Evolutionary conservation across 371 early-diverging fungal genomes (phyloP).

Genomic region (Mucor circinelloides): DNA sequence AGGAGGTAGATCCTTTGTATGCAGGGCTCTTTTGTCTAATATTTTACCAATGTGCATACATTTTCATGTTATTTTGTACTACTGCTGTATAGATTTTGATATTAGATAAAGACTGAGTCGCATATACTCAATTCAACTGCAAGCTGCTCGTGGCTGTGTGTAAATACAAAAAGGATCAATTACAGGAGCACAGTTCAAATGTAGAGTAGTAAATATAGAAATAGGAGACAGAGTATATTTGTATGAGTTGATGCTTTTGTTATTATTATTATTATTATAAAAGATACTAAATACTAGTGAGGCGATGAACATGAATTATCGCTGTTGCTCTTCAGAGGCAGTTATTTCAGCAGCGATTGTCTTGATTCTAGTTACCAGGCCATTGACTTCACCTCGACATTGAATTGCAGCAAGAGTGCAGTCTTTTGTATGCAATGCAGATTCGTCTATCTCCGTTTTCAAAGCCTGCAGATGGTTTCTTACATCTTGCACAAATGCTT

Average conservation of each 20-base stretch:
- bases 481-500: slow-evolving; percentile 18
- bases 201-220: neutral
- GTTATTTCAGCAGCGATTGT: slow-evolving; percentile 37
- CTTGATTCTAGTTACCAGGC: slow-evolving; percentile 38
- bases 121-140: too few species aligned
- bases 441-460: slow-evolving; percentile 22
- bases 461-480: slow-evolving; percentile 30
- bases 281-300: neutral
- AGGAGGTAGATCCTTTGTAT: too few species aligned
- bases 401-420: slow-evolving; percentile 31
- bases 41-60: too few species aligned
- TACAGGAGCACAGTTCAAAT: too few species aligned
- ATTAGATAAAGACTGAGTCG: too few species aligned
- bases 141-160: too few species aligned
- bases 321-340: slow-evolving; percentile 16
- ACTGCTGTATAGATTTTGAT: too few species aligned
- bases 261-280: neutral
- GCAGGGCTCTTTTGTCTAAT: too few species aligned
- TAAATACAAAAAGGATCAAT: too few species aligned
- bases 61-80: too few species aligned
- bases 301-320: neutral
- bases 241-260: neutral
- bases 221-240: neutral
- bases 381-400: slow-evolving; percentile 47
- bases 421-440: slow-evolving; percentile 25